Evolutionary conservation across 2,329 filamentous ascomycete species (phyloP).

Genomic region (Diaporthe amygdali): DNA sequence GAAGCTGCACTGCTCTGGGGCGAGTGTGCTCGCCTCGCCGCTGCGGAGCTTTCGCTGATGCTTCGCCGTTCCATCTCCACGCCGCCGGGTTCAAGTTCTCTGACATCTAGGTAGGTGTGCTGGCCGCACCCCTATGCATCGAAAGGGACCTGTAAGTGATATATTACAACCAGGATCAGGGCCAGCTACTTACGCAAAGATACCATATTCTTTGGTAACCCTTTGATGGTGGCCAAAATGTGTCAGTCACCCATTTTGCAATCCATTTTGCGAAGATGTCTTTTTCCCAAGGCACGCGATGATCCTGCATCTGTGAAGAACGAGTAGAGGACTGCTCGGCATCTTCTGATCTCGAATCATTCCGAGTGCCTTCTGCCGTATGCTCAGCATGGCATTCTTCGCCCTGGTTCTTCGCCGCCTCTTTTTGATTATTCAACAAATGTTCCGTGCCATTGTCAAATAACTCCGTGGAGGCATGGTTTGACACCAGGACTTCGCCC

Average conservation of each 20-base stretch:
- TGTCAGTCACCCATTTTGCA: not conserved
- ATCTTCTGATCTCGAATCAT: not conserved
- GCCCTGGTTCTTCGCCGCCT: not conserved
- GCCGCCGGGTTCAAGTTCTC: not conserved
- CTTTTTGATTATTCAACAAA: not conserved
- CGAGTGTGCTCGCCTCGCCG: not conserved
- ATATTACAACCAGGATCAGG: too few species aligned
- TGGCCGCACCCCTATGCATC: not conserved
- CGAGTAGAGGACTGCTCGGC: too few species aligned
- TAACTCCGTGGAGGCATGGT: too few species aligned
- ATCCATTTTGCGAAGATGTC: not conserved
- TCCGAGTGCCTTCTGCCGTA: not conserved
- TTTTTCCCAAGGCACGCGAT: not conserved
- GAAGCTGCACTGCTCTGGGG: not conserved
- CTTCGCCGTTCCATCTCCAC: not conserved
- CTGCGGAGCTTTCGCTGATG: not conserved
- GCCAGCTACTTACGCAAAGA: not conserved
- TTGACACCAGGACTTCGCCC: too few species aligned
- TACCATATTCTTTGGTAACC: not conserved
- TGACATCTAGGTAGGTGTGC: not conserved
- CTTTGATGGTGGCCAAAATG: not conserved
- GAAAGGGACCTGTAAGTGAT: not conserved
- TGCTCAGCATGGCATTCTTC: not conserved
- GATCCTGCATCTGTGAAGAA: not conserved
- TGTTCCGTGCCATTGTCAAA: not conserved